A percentile compares a stretch with the other conserved stretches of the same genome.
phyloP scores from a whole-genome alignment of 176 grass and related monocot species.

The Sorghum bicolor region DNA sequence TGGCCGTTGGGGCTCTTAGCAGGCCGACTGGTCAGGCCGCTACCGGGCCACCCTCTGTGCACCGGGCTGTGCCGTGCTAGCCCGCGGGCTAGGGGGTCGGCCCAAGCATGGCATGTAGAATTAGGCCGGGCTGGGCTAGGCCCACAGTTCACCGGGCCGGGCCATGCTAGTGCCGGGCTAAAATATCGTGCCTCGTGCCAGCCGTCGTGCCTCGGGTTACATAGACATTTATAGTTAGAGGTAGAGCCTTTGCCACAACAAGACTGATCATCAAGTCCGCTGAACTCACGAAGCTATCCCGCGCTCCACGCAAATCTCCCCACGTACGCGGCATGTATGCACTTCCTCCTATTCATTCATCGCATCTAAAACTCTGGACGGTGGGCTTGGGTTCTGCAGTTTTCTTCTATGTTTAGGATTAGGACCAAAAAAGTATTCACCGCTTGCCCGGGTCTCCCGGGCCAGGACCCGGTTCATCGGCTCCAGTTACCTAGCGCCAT shows the following conservation, averaged over 20 bases:
- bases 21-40: too few species aligned
- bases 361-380: not conserved
- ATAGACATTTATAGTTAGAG: too few species aligned
- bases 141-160: rapidly evolving
- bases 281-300: not conserved
- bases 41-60: too few species aligned
- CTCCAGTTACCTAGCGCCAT: slow-evolving; percentile 8
- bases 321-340: not conserved
- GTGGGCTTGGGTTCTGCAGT: not conserved
- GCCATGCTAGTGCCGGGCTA: too few species aligned
- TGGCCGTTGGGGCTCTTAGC: too few species aligned
- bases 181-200: too few species aligned
- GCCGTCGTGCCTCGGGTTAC: too few species aligned
- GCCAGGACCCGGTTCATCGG: not conserved
- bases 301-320: not conserved
- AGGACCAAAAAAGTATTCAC: not conserved
- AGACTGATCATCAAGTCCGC: not conserved
- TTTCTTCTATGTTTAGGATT: slow-evolving; percentile 15
- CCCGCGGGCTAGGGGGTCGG: too few species aligned
- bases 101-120: too few species aligned
- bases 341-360: not conserved
- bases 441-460: slow-evolving; percentile 7
- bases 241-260: not conserved
- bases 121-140: too few species aligned
- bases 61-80: too few species aligned